Percentiles rank a stretch among this genome's conserved stretches.
Evolutionary conservation across 495 filamentous ascomycete genomes (phyloP).

Genomic region (Opeltia flavorubescens): DNA sequence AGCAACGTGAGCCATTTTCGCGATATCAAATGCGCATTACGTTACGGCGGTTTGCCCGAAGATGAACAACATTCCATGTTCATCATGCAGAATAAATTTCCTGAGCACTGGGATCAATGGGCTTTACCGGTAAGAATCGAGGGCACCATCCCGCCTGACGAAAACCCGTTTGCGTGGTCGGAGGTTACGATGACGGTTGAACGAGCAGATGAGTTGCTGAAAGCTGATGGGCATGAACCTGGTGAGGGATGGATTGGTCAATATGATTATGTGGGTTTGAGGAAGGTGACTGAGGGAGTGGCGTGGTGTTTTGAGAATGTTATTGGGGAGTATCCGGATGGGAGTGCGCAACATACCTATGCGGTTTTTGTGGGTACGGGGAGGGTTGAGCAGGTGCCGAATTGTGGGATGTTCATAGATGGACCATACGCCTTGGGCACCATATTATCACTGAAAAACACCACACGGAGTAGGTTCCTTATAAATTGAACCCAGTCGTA

Average conservation of each 20-base stretch:
- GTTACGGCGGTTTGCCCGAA: not conserved
- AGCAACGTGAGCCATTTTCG: not conserved
- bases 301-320: not conserved
- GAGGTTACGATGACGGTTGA: not conserved
- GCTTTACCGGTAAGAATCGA: not conserved
- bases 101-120: not conserved
- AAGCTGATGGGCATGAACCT: not conserved
- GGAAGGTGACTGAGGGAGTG: not conserved
- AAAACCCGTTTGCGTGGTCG: not conserved
- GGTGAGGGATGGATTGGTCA: not conserved
- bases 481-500: too few relatives aligned
- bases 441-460: too few relatives aligned
- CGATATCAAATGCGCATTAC: not conserved
- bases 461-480: too few relatives aligned
- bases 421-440: too few relatives aligned
- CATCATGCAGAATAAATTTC: not conserved
- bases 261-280: not conserved
- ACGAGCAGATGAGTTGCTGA: not conserved
- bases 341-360: not conserved
- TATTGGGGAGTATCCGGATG: not conserved
- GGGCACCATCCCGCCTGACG: not conserved
- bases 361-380: not conserved
- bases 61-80: not conserved
- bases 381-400: not conserved
- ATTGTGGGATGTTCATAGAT: too few relatives aligned